Evolutionary conservation across 495 filamentous ascomycete genomes (phyloP), one percentile per base, ranked within the genome.

Genomic region (Talaromyces liani): DNA sequence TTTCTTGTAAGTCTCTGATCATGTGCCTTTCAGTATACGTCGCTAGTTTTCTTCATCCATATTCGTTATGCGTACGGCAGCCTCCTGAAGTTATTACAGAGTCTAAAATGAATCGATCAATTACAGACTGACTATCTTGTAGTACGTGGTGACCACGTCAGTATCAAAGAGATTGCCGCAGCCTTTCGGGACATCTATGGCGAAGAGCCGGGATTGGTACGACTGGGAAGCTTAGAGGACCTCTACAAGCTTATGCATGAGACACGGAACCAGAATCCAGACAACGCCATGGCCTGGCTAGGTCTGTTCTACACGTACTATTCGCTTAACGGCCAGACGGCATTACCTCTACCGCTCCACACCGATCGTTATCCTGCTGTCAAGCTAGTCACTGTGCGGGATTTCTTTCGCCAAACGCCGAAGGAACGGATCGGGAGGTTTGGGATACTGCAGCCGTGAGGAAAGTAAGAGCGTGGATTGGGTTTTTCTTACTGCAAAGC

Each of bases 361-460:
- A 77, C 74, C 34, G 56, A 24, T n/a, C 70, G 66, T 47, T 77
- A 75, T 67, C 69, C 70, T 9, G 63, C 68, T 18, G 63, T 77
- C 58, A 72, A 70, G 63, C 68, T 72, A 3, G 69, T 70, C 31
- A 68, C 39, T 41, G 39, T 41, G 39, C 39, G 39, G 16, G 39
- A 41, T 4, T 41, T 41, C 39, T 41, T 41, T 41, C 3, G 12
- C 39, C 2, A 41, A 41, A 41, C 39, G 39, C 39, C 39, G 39
- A 41, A 41, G 39, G 39, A 41, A 16, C 39, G 39, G 39, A 41
- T 41, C n/a, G 39, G 39, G 8, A 41, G 39, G 39, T 14, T 41
- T 41, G 39, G 39, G 39, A 41, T 41, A 41, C 39, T 41, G 39
- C 39, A n/a, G 39, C 16, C 39, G 39, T 41, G 12, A 41, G 39